Evolutionary conservation across 202 grass and related monocot species (phyloP).

Genomic region (Panicum hallii): DNA sequence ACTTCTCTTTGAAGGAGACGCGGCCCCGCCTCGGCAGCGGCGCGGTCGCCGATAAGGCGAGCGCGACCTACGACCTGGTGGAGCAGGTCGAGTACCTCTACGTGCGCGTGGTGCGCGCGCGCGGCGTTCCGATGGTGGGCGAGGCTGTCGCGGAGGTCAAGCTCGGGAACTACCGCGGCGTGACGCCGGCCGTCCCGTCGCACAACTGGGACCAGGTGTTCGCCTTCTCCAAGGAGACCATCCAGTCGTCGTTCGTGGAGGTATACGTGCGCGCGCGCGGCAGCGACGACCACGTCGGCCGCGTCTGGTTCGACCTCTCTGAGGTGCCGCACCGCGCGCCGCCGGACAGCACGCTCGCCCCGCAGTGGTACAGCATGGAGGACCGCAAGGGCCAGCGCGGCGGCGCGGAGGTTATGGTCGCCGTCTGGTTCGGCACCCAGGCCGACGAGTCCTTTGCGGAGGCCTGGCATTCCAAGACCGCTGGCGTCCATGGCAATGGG

Average conservation of each 20-base stretch:
- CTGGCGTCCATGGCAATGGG: constrained; percentile 74
- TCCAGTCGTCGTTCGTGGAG: constrained; percentile 81
- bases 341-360: constrained; percentile 86
- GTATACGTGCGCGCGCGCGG: constrained; percentile 68
- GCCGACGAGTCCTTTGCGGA: constrained; percentile 91
- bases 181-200: constrained; percentile 55
- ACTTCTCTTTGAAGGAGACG: constrained; percentile 90
- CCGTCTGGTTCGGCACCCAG: constrained; percentile 89
- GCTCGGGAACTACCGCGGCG: constrained; percentile 86
- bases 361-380: constrained; percentile 91
- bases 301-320: constrained; percentile 81
- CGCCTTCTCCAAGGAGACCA: constrained; percentile 87
- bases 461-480: constrained; percentile 89
- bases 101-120: constrained; percentile 81
- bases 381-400: constrained; percentile 74
- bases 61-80: constrained; percentile 83
- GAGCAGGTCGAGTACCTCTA: constrained; percentile 96
- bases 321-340: constrained; percentile 83
- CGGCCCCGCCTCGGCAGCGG: constrained; percentile 64
- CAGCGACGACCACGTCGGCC: constrained; percentile 74
- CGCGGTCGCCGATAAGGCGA: constrained; percentile 61
- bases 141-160: constrained; percentile 86
- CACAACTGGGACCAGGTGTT: constrained; percentile 86
- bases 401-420: constrained; percentile 70
- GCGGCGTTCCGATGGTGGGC: constrained; percentile 50